phyloP scores from a whole-genome alignment of 345 rosid species.

The Melastoma malabathricum region DNA sequence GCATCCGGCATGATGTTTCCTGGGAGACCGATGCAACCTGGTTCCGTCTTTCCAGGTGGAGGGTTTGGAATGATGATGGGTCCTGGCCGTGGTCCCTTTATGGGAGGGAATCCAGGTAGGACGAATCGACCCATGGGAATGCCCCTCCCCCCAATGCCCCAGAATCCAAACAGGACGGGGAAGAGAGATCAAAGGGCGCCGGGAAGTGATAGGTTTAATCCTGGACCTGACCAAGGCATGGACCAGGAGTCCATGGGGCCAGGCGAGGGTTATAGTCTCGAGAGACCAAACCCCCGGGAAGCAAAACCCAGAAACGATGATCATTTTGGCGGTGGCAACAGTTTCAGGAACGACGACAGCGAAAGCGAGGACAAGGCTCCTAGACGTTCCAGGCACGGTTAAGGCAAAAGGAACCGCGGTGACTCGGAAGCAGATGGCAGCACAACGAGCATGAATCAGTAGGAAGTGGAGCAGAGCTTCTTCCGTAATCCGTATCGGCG shows the following conservation, averaged over 20 bases:
- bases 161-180: constrained; percentile 27
- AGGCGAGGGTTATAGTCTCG: constrained; percentile 23
- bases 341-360: constrained; percentile 53
- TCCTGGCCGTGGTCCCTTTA: constrained; percentile 61
- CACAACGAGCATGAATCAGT: constrained; percentile 10
- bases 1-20: constrained; percentile 86
- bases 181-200: constrained; percentile 40
- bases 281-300: constrained; percentile 28
- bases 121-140: constrained; percentile 47
- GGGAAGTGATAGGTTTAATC: constrained; percentile 22
- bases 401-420: constrained; percentile 63
- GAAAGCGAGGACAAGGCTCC: constrained; percentile 96
- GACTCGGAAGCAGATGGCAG: constrained; percentile 21
- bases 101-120: constrained; percentile 59
- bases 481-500: too few species aligned
- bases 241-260: constrained; percentile 26
- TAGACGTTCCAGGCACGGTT: constrained; percentile 91
- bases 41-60: constrained; percentile 56
- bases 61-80: constrained; percentile 97
- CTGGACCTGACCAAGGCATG: constrained; percentile 40
- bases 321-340: constrained; percentile 37
- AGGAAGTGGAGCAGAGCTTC: background rate
- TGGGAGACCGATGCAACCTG: constrained; percentile 84
- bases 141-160: constrained; percentile 32
- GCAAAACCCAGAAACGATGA: constrained; percentile 27